These are phyloP conservation scores for Mortierella sp. DNA, from an alignment of 371 early-diverging fungal genomes.

Conservation along the genomic window DNA sequence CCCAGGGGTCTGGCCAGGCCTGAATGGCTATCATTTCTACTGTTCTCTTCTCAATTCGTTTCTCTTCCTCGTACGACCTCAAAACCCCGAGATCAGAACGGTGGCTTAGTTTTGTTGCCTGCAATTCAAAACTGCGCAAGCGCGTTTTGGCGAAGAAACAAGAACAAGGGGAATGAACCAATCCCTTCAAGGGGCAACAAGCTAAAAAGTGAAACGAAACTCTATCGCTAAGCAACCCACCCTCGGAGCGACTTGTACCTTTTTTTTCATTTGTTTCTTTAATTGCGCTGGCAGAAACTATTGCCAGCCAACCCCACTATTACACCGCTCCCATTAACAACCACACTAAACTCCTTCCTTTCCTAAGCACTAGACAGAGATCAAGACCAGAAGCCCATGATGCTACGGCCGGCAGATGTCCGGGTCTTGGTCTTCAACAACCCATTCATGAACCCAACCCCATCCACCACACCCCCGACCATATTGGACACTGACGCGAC, in stretches of 20 bases:
- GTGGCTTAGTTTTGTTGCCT: conserved; percentile 7
- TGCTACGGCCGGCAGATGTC: conserved; percentile 47
- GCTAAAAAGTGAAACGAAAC: neutral
- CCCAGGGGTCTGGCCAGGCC: neutral
- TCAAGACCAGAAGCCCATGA: conserved; percentile 55
- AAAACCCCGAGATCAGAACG: conserved; percentile 6
- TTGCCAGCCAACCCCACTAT: too few relatives aligned
- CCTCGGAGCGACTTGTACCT: neutral
- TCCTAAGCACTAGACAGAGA: neutral
- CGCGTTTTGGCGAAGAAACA: neutral
- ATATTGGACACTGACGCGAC: conserved; percentile 60
- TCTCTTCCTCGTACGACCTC: neutral
- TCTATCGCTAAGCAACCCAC: neutral
- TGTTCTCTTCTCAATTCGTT: neutral
- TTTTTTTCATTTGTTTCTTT: neutral
- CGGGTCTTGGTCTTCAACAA: conserved; percentile 59
- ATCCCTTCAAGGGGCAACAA: neutral
- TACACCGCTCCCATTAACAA: too few relatives aligned
- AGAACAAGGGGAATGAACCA: neutral
- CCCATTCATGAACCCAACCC: conserved; percentile 60
- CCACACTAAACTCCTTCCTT: too few relatives aligned
- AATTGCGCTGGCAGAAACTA: too few relatives aligned
- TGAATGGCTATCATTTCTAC: neutral
- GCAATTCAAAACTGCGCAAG: neutral
- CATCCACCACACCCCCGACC: conserved; percentile 65